Conservation (phyloP, 2,329 filamentous ascomycete genomes). For the Elsinoe perseae region DNA sequence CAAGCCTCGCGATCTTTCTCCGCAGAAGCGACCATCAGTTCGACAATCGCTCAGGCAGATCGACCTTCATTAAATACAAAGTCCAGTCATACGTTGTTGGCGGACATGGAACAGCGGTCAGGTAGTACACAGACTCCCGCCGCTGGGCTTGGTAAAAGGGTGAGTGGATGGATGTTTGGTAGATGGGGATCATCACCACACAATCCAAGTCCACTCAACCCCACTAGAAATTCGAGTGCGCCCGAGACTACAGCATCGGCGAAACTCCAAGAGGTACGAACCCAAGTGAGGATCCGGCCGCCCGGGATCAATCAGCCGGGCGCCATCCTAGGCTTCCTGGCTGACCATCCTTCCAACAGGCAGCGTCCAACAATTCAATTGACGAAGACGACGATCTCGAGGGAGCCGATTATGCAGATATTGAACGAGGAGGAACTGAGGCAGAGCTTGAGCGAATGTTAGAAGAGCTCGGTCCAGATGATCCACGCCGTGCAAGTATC, state of each 20-base stretch:
- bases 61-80: slow-evolving; percentile 25
- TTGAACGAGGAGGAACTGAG: slow-evolving; percentile 55
- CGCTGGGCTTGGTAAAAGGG: slow-evolving; percentile 41
- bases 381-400: slow-evolving; percentile 41
- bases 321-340: slow-evolving; percentile 62
- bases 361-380: slow-evolving; percentile 3
- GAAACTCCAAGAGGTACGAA: slow-evolving; percentile 15
- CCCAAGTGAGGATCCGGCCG: slow-evolving; percentile 40
- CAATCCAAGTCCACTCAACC: slow-evolving; percentile 23
- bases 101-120: slow-evolving; percentile 25
- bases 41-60: slow-evolving; percentile 29
- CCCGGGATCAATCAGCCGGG: slow-evolving; percentile 75
- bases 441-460: slow-evolving; percentile 48
- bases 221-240: slow-evolving; percentile 25
- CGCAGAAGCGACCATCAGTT: slow-evolving; percentile 39
- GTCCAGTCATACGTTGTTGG: slow-evolving; percentile 26
- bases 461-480: slow-evolving; percentile 10
- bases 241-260: slow-evolving; percentile 16
- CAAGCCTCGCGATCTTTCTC: slow-evolving; percentile 42
- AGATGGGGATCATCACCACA: slow-evolving; percentile 48
- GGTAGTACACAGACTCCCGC: slow-evolving; percentile 7
- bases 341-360: slow-evolving; percentile 30
- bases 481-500: slow-evolving; percentile 4
- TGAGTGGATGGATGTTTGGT: slow-evolving; percentile 59
- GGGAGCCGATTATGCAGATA: slow-evolving; percentile 50